These are phyloP conservation scores for Sarcocystis neurona DNA, from an alignment of 169 alveolate species.

Conservation along the genomic window DNA sequence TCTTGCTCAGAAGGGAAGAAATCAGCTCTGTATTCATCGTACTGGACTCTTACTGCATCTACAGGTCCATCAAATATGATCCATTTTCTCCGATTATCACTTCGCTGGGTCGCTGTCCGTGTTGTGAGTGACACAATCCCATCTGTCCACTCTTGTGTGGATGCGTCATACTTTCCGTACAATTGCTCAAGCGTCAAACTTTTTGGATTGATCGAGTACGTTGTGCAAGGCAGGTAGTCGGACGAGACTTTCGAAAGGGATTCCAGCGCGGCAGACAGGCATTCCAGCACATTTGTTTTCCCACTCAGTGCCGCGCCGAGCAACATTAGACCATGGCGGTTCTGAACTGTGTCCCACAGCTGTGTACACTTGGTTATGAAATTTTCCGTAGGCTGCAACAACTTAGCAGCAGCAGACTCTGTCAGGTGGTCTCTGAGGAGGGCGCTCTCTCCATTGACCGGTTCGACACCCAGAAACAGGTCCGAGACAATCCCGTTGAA, in stretches of 20 bases:
- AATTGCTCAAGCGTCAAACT: conserved; percentile 84
- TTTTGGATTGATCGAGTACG: conserved; percentile 81
- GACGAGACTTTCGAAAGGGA: not conserved
- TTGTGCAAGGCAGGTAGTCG: not conserved
- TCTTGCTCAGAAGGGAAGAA: no score
- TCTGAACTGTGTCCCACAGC: conserved; percentile 87
- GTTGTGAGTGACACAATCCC: conserved; percentile 86
- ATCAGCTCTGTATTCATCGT: no score
- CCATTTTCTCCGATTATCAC: conserved; percentile 84
- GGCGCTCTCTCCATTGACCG: conserved; percentile 79
- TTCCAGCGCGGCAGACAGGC: conserved; percentile 73
- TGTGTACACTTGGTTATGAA: conserved; percentile 78
- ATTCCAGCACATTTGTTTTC: conserved; percentile 80
- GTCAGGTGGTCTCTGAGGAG: conserved; percentile 71
- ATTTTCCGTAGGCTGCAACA: conserved; percentile 71
- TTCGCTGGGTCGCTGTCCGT: conserved; percentile 78
- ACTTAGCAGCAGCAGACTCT: conserved; percentile 58
- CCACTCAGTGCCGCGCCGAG: conserved; percentile 90
- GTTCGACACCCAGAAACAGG: conserved; percentile 90
- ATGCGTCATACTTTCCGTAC: conserved; percentile 86
- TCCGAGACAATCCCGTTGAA: conserved; percentile 90
- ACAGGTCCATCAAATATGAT: conserved; percentile 96
- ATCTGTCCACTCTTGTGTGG: conserved; percentile 88
- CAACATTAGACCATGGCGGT: conserved; percentile 92
- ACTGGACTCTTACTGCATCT: conserved; percentile 83